Evolutionary conservation across 2,329 filamentous ascomycete genomes (phyloP).

Genomic region (Diaporthe sp.): DNA sequence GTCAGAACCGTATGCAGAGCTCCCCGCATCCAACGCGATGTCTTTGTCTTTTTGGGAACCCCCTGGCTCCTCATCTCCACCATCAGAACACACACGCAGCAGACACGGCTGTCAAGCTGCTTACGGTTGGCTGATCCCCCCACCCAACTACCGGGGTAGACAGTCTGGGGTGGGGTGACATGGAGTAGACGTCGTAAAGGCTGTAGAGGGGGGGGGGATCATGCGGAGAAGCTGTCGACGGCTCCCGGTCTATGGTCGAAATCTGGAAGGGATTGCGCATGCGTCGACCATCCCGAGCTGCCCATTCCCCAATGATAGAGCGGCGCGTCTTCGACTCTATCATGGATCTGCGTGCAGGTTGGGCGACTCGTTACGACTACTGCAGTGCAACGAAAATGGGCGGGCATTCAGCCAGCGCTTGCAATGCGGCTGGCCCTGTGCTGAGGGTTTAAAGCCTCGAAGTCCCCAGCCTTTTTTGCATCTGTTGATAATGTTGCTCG

Average conservation of each 20-base stretch:
- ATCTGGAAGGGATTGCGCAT: no score
- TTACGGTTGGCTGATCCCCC: neutral
- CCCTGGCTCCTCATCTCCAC: no score
- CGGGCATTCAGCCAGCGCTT: neutral
- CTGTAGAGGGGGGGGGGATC: neutral
- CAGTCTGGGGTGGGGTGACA: conserved; percentile 10
- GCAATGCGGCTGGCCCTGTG: no score
- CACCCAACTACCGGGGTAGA: neutral
- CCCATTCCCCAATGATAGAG: conserved; percentile 23
- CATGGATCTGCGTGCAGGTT: neutral
- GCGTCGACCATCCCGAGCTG: neutral
- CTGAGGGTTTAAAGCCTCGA: neutral
- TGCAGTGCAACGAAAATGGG: conserved; percentile 16
- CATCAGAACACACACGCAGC: no score
- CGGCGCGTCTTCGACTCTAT: no score
- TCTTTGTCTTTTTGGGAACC: no score
- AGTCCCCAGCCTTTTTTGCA: neutral
- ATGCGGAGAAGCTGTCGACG: conserved; percentile 24
- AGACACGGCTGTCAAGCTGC: no score
- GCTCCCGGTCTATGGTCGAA: neutral
- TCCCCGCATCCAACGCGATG: neutral
- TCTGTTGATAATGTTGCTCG: neutral
- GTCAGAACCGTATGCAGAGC: neutral
- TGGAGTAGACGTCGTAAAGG: conserved; percentile 12
- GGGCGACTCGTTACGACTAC: conserved; percentile 7